phyloP scores from a whole-genome alignment of 306 rosid genomes.

The Datisca glomerata region DNA sequence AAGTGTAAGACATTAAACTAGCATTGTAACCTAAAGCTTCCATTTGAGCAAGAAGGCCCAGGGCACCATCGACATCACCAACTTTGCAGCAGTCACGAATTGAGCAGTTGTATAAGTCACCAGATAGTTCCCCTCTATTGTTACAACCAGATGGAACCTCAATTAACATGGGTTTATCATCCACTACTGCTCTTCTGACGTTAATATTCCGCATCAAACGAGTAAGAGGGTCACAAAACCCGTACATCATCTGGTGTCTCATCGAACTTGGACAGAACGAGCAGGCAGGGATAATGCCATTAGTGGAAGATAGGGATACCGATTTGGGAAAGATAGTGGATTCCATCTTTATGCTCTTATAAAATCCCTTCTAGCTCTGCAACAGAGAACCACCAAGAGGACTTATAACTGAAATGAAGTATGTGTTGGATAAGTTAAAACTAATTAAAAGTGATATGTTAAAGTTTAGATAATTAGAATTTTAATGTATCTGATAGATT shows the following conservation, averaged over 20 bases:
- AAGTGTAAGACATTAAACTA: slow-evolving; percentile 22
- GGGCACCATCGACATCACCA: slow-evolving; percentile 42
- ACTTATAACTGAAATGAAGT: no score
- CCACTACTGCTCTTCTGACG: slow-evolving; percentile 8
- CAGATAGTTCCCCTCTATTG: slow-evolving; percentile 32
- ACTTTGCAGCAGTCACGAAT: slow-evolving; percentile 35
- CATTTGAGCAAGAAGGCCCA: slow-evolving; percentile 45
- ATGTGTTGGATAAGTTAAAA: no score
- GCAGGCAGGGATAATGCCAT: slow-evolving; percentile 12
- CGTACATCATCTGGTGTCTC: slow-evolving; percentile 6
- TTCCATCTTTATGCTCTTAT: slow-evolving; percentile 19
- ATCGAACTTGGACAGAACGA: slow-evolving; percentile 11
- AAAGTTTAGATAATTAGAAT: no score
- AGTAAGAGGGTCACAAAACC: slow-evolving; percentile 6
- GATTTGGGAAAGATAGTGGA: slow-evolving; percentile 8
- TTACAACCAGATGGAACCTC: slow-evolving; percentile 7
- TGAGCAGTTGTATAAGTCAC: slow-evolving; percentile 23
- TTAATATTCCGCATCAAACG: slow-evolving; percentile 10
- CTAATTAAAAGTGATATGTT: no score
- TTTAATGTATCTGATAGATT: no score
- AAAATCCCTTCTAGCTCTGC: no score
- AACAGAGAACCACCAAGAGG: no score
- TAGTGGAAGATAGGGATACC: slow-evolving; percentile 18
- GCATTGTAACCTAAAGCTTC: slow-evolving; percentile 43
- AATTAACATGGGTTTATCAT: slow-evolving; percentile 1